phyloP scores from a whole-genome alignment of 1,284 basidiomycete species.

The Sporisorium reilianum region DNA sequence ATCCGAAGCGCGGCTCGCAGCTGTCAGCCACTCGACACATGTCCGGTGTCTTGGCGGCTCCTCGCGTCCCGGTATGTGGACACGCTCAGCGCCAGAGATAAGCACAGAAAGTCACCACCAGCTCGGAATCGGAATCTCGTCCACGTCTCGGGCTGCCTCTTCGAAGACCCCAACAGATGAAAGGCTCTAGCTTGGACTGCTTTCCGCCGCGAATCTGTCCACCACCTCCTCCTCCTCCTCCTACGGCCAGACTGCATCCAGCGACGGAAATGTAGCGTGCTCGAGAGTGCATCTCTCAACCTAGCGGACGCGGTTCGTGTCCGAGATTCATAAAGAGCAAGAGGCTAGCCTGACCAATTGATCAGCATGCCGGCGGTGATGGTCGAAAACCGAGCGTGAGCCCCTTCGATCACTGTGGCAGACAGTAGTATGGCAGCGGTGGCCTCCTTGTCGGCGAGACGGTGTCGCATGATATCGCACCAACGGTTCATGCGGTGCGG shows the following conservation, averaged over 20 bases:
- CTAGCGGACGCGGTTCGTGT: not conserved
- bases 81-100: not conserved
- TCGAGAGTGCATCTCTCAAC: not conserved
- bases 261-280: not conserved
- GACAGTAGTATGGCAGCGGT: not conserved
- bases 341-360: not conserved
- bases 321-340: not conserved
- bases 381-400: not conserved
- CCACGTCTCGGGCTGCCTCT: not conserved
- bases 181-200: not conserved
- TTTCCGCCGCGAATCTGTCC: not conserved
- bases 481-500: not conserved
- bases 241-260: not conserved
- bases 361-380: no score
- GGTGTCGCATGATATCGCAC: not conserved
- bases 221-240: no score
- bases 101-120: not conserved
- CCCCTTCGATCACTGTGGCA: not conserved
- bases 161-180: not conserved
- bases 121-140: not conserved
- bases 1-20: no score
- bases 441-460: no score
- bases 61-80: no score
- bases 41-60: no score
- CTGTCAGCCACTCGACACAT: no score